These are phyloP conservation scores for Colletotrichum sp. DNA, from an alignment of 2,329 filamentous ascomycete genomes.

Conservation along the genomic window DNA sequence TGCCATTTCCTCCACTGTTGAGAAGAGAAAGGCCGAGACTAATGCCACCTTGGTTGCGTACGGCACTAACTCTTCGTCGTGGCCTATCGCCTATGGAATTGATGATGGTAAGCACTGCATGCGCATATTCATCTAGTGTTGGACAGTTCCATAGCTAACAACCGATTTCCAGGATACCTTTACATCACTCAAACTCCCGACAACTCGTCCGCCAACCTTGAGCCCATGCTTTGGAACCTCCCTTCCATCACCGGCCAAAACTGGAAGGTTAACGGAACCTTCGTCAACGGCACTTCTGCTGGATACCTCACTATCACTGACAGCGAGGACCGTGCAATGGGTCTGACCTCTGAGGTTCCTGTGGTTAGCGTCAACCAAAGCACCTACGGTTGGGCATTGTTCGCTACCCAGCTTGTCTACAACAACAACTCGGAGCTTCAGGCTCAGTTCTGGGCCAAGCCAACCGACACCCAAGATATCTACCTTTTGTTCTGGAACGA, in stretches of 20 bases:
- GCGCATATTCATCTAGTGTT: fast-evolving
- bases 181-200: not conserved
- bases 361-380: not conserved
- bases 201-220: not conserved
- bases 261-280: not conserved
- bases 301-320: not conserved
- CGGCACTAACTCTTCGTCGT: not conserved
- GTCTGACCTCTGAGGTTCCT: not conserved
- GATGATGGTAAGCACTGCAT: not conserved
- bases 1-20: not conserved
- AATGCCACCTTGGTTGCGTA: not conserved
- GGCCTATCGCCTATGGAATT: not conserved
- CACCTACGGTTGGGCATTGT: not conserved
- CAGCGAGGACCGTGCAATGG: not conserved
- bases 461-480: not conserved
- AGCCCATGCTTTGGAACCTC: not conserved
- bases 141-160: not conserved
- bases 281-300: not conserved
- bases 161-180: not conserved
- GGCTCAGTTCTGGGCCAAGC: not conserved
- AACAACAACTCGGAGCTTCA: not conserved
- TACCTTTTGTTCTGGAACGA: not conserved
- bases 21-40: not conserved
- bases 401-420: not conserved
- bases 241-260: not conserved